Evolutionary conservation across 352 stramenopile genomes (phyloP).

Genomic region (Lagenidium giganteum): DNA sequence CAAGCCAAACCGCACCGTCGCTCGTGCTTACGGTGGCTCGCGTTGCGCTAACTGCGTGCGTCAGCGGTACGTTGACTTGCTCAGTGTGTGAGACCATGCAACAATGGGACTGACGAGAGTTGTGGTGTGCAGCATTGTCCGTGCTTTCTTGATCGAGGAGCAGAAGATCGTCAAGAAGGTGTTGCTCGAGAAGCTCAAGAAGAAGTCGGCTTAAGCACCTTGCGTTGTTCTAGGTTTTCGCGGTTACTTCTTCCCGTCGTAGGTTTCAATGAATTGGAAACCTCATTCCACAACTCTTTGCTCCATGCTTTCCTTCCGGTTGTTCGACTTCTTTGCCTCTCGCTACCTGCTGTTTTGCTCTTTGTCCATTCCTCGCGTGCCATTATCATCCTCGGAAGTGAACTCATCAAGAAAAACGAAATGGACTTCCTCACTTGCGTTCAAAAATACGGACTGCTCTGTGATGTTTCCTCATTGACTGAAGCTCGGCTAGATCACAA

Average conservation of each 20-base stretch:
- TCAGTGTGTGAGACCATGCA: too few species aligned
- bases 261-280: slow-evolving; percentile 1
- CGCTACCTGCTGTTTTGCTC: too few species aligned
- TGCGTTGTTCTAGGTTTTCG: background rate
- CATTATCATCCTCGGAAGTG: too few species aligned
- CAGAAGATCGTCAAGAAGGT: slow-evolving; percentile 99
- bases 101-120: background rate
- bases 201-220: slow-evolving; percentile 66
- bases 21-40: slow-evolving; percentile 95
- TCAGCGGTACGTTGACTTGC: slow-evolving; percentile 72
- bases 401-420: too few species aligned
- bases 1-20: slow-evolving; percentile 93
- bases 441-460: too few species aligned
- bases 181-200: slow-evolving; percentile 92
- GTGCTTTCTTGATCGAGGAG: slow-evolving; percentile 99
- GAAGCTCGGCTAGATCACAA: too few species aligned
- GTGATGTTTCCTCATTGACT: too few species aligned
- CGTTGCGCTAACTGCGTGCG: slow-evolving; percentile 93
- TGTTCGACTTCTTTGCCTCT: too few species aligned
- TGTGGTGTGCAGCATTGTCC: slow-evolving; percentile 86
- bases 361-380: too few species aligned
- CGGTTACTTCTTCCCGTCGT: slow-evolving; percentile 14
- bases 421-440: too few species aligned
- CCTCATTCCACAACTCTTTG: too few species aligned
- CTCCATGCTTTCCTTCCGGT: too few species aligned